Conservation (phyloP, 352 stramenopile genomes). For the Phytopythium aichiense region DNA sequence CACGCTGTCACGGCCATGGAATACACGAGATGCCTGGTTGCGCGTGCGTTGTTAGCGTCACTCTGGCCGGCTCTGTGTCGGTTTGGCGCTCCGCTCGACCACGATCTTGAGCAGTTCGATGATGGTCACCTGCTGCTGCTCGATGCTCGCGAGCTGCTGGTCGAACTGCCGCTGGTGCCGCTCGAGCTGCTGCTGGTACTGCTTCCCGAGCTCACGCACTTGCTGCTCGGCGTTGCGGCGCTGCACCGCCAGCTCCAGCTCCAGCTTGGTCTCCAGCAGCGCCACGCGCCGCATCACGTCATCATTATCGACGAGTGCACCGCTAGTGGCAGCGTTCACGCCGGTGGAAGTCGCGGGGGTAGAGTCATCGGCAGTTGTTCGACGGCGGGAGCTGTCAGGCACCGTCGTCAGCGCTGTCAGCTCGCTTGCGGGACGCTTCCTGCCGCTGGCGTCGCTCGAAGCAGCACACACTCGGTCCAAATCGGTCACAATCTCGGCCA, state of each 20-base stretch:
- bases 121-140: slow-evolving; percentile 38
- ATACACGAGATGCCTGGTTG: not conserved
- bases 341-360: not conserved
- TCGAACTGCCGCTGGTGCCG: slow-evolving; percentile 25
- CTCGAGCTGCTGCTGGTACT: slow-evolving; percentile 23
- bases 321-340: not conserved
- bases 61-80: not conserved
- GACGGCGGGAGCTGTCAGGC: not conserved
- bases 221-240: slow-evolving; percentile 25
- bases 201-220: slow-evolving; percentile 15
- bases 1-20: not conserved
- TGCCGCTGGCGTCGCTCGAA: not conserved
- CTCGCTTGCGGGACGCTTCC: not conserved
- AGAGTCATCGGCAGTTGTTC: not conserved
- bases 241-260: slow-evolving; percentile 27
- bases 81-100: not conserved
- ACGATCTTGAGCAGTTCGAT: slow-evolving; percentile 29
- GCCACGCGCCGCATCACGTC: slow-evolving; percentile 17
- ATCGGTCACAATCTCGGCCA: slow-evolving; percentile 19
- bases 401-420: not conserved
- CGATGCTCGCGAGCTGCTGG: slow-evolving; percentile 25
- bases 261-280: slow-evolving; percentile 27
- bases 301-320: not conserved
- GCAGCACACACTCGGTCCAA: not conserved
- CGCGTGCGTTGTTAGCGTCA: not conserved